phyloP scores from a whole-genome alignment of 2,329 filamentous ascomycete species.

The Neonectria hederae region DNA sequence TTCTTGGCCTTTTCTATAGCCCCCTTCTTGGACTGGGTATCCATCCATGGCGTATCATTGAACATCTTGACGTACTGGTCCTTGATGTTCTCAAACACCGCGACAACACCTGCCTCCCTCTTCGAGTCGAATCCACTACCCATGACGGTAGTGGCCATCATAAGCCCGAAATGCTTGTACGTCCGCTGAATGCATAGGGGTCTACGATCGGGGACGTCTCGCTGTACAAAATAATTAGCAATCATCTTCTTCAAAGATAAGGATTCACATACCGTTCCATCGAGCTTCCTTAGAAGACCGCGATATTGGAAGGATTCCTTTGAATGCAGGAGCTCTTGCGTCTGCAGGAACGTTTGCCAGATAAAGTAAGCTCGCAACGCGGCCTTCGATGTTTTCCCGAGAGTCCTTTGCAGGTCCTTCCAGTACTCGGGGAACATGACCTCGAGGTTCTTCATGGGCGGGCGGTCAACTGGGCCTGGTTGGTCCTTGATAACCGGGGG shows the following conservation, averaged over 20 bases:
- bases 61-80: conserved; percentile 6
- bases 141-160: conserved; percentile 2
- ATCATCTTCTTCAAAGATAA: too few species aligned
- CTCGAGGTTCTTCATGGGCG: conserved; percentile 17
- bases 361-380: conserved; percentile 25
- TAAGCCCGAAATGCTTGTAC: conserved; percentile 21
- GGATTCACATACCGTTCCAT: conserved; percentile 15
- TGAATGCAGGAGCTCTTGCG: conserved; percentile 15
- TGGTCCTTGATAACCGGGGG: not conserved
- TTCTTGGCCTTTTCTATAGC: conserved; percentile 16
- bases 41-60: conserved; percentile 20
- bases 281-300: not conserved
- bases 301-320: not conserved
- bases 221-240: conserved; percentile 5
- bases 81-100: conserved; percentile 11
- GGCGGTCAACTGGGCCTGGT: not conserved
- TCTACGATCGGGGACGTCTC: not conserved
- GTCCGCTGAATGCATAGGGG: conserved; percentile 9
- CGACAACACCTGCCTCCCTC: not conserved
- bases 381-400: conserved; percentile 9
- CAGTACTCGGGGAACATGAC: conserved; percentile 22
- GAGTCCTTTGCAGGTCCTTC: conserved; percentile 3
- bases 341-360: conserved; percentile 33
- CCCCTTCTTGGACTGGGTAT: not conserved
- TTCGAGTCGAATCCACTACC: conserved; percentile 8